Conservation (phyloP, 2,329 filamentous ascomycete genomes). For the Colletotrichum sp. region DNA sequence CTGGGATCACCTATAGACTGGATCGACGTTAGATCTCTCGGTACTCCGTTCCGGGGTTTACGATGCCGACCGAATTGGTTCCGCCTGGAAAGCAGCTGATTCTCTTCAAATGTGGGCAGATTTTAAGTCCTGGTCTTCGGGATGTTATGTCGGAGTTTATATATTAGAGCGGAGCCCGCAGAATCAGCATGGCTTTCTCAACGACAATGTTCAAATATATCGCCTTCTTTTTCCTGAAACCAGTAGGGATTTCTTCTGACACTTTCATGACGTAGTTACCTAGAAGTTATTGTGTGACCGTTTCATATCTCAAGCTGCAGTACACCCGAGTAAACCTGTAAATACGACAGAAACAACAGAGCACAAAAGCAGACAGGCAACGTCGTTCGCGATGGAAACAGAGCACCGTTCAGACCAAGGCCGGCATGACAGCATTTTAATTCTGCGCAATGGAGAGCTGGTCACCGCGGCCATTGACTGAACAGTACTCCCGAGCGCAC, state of each 20-base stretch:
- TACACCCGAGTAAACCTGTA: not conserved
- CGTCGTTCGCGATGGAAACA: too few relatives aligned
- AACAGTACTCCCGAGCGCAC: too few relatives aligned
- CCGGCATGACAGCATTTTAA: too few relatives aligned
- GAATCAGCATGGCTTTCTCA: not conserved
- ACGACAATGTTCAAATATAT: not conserved
- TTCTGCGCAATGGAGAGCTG: too few relatives aligned
- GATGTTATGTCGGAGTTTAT: not conserved
- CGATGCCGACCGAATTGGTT: accelerated
- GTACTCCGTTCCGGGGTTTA: not conserved
- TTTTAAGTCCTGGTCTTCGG: not conserved
- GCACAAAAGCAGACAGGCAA: too few relatives aligned
- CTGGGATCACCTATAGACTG: not conserved
- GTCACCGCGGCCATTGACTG: too few relatives aligned
- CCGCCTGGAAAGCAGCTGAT: not conserved
- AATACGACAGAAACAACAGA: not conserved
- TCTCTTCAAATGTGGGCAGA: not conserved
- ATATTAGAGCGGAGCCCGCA: not conserved
- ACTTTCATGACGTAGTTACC: too few relatives aligned
- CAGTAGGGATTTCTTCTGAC: accelerated
- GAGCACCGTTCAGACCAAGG: not conserved
- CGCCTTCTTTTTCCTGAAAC: too few relatives aligned
- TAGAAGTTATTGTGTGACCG: too few relatives aligned
- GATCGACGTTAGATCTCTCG: not conserved
- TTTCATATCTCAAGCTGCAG: too few relatives aligned